Evolutionary conservation across 148 eudicot genomes (phyloP), one percentile per base, ranked within the genome.

Genomic region (Mesembryanthemum crystallinum): DNA sequence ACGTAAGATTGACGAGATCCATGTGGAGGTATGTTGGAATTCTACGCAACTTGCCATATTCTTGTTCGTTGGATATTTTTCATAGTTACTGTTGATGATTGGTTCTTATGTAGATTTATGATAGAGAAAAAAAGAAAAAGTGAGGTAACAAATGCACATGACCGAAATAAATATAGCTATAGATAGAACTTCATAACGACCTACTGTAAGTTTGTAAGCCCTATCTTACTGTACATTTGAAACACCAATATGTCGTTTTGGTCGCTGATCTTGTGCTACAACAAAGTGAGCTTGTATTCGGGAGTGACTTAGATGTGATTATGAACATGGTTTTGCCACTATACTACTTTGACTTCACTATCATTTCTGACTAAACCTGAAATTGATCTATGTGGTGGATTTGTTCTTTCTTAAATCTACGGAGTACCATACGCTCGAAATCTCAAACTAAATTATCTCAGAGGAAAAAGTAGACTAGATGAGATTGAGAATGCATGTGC

Each of bases 1-100:
- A 70, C 97, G 98, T 25, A 94, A 94, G 86, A 94, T 94, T 72
- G 97, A 94, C 43, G 98, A 94, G 85, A 90, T 90, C 71, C 98
- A 92, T 82, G 94, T 92, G 13, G 98, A 94, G 97, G 97, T 94
- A 79, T 73, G 83, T 42, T 39, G 27, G 28, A 20, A 8, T 30
- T 14, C 8, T 51, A 24, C 27, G 33, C 65, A 45, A 24, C 29
- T 7, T 60, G 21, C 39, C 32, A 29, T 8, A 55, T 60, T n/a
- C 32, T 55, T 76, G 33, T 68, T 23, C 64, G 35, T 30, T 32
- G 45, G 23, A 28, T 65, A 13, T n/a, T 39, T 30, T 2, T 52
- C 27, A 39, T 54, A 37, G 23, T 62, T 69, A 57, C 11, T 75
- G 25, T 54, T 27, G 24, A 24, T 42, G 52, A 20, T 49, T 51